Base-by-base conservation (phyloP, 2,329 filamentous ascomycete species). In the Cryphonectria naterciae region DNA sequence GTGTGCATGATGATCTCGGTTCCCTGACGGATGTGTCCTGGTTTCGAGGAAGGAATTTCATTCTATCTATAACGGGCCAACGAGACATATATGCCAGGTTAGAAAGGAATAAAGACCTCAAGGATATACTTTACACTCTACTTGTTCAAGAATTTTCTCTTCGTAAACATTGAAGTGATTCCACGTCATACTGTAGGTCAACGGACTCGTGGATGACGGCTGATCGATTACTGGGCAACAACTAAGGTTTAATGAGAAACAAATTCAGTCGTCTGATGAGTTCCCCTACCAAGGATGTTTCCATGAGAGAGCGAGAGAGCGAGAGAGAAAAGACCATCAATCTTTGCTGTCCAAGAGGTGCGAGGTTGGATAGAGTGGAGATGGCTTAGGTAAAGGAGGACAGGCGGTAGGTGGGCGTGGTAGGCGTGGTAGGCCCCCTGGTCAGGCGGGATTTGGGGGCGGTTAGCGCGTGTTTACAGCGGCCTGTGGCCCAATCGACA, bases 401-500 rank as follows among this genome's bases (percentile, higher is more conserved):
- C 3, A 61, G 58, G 32, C 32, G 32, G 32, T n/a, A 61, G 8
- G 32, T 10, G n/a, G 32, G 10, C 32, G 32, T 2, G 32, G 32
- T 32, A 32, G 32, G 32, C 32, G 32, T 32, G 32, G 3, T 32
- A 32, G 32, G 32, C 32, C 58, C 58, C 58, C 58, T n/a, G 39
- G 58, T 28, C 32, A 37, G 32, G 58, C 32, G 58, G 32, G 32
- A 22, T 39, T 61, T 22, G 58, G 54, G 58, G 19, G 58, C 35
- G 58, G 32, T 61, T 61, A 61, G 58, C 58, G 58, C 58, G 32
- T 37, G 35, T 61, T 61, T 61, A 58, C 58, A n/a, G 58, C 11
- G 35, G 25, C 56, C 32, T 37, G 56, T 39, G 28, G 56, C 56
- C 56, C 56, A 61, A 58, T 32, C n/a, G 25, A 22, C 28, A 61